Conservation (phyloP, 306 rosid genomes). For the Quercus engelmannii region DNA sequence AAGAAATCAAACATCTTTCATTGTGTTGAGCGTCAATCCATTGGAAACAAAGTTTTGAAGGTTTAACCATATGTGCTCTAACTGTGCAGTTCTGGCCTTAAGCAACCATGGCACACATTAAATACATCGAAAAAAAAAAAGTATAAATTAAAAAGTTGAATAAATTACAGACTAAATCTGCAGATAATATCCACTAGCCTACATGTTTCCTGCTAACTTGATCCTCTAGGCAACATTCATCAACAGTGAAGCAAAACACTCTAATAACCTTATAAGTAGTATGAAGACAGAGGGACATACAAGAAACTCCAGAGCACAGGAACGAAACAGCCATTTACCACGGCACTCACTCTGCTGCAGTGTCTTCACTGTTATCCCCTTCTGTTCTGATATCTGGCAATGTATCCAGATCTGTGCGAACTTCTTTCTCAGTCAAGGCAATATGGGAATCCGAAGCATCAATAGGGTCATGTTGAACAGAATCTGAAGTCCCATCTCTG, state of each 20-base stretch:
- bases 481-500: conserved; percentile 28
- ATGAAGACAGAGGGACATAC: conserved; percentile 6
- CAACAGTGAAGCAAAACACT: conserved; percentile 26
- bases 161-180: conserved; percentile 35
- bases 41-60: not conserved
- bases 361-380: conserved; percentile 52
- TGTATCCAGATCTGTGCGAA: conserved; percentile 61
- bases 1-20: not conserved
- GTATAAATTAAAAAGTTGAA: conserved; percentile 19
- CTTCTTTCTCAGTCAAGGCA: conserved; percentile 40
- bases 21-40: too few species aligned
- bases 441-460: conserved; percentile 58
- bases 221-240: conserved; percentile 31
- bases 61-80: not conserved
- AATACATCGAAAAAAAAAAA: not conserved
- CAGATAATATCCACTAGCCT: conserved; percentile 35
- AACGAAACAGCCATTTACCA: conserved; percentile 7
- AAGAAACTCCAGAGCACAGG: conserved; percentile 20
- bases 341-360: conserved; percentile 51
- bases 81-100: not conserved
- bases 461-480: conserved; percentile 54
- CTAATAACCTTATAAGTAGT: conserved; percentile 19
- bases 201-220: conserved; percentile 26
- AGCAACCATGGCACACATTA: not conserved
- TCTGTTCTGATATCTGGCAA: conserved; percentile 57